phyloP scores from a whole-genome alignment of 2,329 filamentous ascomycete species.

The Rhynchosporium graminicola region DNA sequence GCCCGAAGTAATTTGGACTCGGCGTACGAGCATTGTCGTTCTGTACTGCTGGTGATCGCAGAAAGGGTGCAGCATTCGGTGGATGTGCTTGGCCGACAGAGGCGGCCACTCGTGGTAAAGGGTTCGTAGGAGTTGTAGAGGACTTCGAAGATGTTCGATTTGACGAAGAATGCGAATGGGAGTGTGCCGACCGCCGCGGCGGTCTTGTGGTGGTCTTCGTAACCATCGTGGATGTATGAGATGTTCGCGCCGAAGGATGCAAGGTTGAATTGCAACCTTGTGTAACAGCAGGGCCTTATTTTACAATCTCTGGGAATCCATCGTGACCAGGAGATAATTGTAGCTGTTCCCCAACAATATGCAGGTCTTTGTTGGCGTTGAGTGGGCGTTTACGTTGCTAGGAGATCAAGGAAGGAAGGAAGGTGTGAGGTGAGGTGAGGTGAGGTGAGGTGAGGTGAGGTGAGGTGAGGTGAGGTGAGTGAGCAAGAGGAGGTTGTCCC shows the following conservation, averaged over 20 bases:
- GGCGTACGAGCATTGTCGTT: constrained; percentile 46
- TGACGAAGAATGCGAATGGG: constrained; percentile 34
- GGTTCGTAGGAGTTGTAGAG: constrained; percentile 31
- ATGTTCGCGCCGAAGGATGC: background rate
- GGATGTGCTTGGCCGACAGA: constrained; percentile 37
- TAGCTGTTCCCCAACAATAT: background rate
- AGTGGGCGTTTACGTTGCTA: background rate
- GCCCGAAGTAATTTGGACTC: constrained; percentile 87
- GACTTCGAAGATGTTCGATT: constrained; percentile 29
- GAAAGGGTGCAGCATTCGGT: constrained; percentile 24
- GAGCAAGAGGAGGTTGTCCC: constrained; percentile 1
- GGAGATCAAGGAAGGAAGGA: background rate
- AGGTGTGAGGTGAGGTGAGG: background rate
- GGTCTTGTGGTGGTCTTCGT: constrained; percentile 37
- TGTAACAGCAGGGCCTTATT: background rate
- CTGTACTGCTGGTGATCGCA: constrained; percentile 33
- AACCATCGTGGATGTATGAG: constrained; percentile 40
- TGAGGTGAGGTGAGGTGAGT: constrained; percentile 1
- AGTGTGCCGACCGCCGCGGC: constrained; percentile 35
- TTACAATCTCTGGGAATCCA: constrained; percentile 20
- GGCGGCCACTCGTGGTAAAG: constrained; percentile 29
- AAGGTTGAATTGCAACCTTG: background rate
- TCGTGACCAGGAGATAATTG: constrained; percentile 10
- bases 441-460: background rate
- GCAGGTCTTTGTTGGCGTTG: background rate